phyloP scores from a whole-genome alignment of 129 eudicot genomes.

The Lonicera japonica region DNA sequence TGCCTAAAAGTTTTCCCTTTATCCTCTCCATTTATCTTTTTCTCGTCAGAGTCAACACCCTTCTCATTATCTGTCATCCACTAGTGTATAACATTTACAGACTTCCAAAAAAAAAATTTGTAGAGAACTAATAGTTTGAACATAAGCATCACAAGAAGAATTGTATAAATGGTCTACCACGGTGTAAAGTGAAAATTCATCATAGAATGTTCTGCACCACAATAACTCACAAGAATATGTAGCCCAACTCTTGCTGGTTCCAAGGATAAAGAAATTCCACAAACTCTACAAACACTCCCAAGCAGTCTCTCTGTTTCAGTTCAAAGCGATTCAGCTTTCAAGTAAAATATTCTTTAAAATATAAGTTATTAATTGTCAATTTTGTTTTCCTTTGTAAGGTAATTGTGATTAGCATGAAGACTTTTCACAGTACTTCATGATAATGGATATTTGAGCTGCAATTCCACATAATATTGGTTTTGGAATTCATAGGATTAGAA shows the following conservation, averaged over 20 bases:
- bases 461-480: no score
- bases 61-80: slow-evolving; percentile 55
- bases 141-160: not conserved
- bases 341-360: no score
- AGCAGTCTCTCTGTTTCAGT: no score
- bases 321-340: no score
- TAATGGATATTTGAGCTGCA: no score
- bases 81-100: not conserved
- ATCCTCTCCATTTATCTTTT: slow-evolving; percentile 21
- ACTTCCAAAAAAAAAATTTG: not conserved
- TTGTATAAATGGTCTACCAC: not conserved
- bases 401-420: no score
- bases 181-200: not conserved
- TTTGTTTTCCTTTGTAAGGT: no score
- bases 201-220: not conserved
- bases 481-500: no score
- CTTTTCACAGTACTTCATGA: no score
- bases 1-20: slow-evolving; percentile 43
- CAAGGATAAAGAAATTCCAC: not conserved
- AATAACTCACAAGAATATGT: no score
- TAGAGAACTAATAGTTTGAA: not conserved
- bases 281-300: not conserved
- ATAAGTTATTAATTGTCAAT: no score
- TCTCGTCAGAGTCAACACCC: slow-evolving; percentile 26
- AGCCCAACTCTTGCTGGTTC: not conserved